Evolutionary conservation across 225 moss, liverwort and hornwort species (phyloP).

Genomic region (Pleurozium schreberi): DNA sequence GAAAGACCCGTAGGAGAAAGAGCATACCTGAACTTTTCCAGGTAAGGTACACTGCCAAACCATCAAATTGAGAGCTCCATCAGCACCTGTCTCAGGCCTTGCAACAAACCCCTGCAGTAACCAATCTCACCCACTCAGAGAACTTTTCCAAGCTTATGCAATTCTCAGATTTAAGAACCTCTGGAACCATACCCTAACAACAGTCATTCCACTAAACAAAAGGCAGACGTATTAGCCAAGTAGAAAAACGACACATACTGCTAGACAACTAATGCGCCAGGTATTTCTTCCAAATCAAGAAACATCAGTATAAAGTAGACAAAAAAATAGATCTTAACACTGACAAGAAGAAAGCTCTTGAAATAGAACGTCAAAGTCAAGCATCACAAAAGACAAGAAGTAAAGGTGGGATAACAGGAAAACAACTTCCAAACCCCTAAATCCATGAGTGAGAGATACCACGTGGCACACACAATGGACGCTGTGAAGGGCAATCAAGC

Average conservation of each 20-base stretch:
- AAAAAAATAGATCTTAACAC: neutral
- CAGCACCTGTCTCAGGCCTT: slow-evolving; percentile 67
- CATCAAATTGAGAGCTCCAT: slow-evolving; percentile 94
- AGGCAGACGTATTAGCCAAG: neutral
- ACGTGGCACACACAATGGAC: neutral
- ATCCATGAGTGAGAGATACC: neutral
- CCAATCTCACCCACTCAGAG: neutral
- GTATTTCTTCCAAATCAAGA: neutral
- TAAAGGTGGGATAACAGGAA: neutral
- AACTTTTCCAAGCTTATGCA: neutral
- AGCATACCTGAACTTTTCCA: slow-evolving; percentile 72
- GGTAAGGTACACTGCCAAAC: slow-evolving; percentile 95
- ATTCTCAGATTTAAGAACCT: neutral
- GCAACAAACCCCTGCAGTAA: slow-evolving; percentile 87
- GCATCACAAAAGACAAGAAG: neutral
- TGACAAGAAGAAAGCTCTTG: neutral
- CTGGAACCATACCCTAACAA: neutral
- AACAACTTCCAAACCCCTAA: neutral
- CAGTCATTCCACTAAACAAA: neutral
- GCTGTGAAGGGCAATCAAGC: neutral
- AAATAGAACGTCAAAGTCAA: neutral
- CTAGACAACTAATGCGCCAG: neutral
- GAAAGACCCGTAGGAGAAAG: neutral
- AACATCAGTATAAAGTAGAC: neutral
- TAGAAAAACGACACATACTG: neutral